Evolutionary conservation across 2,329 filamentous ascomycete species (phyloP), one percentile per base, ranked within the genome.

Genomic region (Arthrobotrys entomopaga): DNA sequence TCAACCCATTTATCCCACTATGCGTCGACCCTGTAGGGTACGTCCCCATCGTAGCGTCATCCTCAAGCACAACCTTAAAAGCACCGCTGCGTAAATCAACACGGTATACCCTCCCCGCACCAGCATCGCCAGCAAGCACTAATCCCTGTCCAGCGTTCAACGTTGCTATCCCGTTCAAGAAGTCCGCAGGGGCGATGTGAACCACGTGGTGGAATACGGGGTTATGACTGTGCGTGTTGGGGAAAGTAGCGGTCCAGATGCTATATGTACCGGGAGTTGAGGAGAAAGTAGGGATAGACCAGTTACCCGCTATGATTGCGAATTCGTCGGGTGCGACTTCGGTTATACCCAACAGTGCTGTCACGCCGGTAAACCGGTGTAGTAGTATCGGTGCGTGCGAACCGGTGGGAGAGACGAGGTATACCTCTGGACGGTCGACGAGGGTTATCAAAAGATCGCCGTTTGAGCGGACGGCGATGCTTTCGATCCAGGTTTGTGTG

Each of bases 171-270:
- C 57, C 57, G 26, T 60, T 60, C 22, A 60, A 43, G 22, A 60
- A 60, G 16, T 11, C 20, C 5, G 20, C 57, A 38, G 48, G 42
- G 2, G 57, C 42, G 43, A 60, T 60, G 8, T 22, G 42, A 8
- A 43, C 43, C 13, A 24, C 43, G 22, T 43, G 57, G 2, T 42
- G 57, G 22, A 60, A 43, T 34, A 15, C 42, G 5, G 26, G 20
- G 4, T 15, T 20, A 10, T 49, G 49, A 16, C 57, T 60, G 5
- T 50, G 2, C 8, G 11, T 10, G 16, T n/a, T 60, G n/a, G 42
- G 24, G 43, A 60, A 60, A 1, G 57, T 60, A 15, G 57, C 57
- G 11, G 57, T 60, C 57, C 57, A 60, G 42, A 60, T 61, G 46
- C 58, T 61, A 19, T 61, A 52, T 2, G 15, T 61, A n/a, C 58